Conservation (phyloP, 768 basidiomycete genomes). For the Kwoniella sp. region DNA sequence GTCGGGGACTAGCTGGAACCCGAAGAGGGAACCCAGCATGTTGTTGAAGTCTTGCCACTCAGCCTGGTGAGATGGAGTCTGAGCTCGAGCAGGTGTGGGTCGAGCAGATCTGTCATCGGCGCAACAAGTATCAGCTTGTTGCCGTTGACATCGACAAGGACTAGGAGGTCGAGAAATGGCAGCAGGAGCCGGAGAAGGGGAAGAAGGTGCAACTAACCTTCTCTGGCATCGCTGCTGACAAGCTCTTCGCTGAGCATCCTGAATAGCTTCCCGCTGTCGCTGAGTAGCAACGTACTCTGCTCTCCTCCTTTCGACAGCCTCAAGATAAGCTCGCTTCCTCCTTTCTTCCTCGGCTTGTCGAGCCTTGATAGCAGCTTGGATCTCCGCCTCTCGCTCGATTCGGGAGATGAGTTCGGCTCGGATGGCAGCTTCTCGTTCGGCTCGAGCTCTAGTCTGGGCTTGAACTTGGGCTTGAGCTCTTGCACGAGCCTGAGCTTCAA, state of each 20-base stretch:
- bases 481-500: slow-evolving; percentile 17
- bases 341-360: slow-evolving; percentile 20
- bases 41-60: slow-evolving; percentile 33
- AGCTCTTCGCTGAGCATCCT: slow-evolving; percentile 1
- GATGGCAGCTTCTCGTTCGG: slow-evolving; percentile 28
- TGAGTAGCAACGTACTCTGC: slow-evolving; percentile 8
- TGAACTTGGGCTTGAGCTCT: slow-evolving; percentile 22
- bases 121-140: slow-evolving; percentile 7
- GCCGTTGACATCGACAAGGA: slow-evolving; percentile 3
- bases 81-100: slow-evolving; percentile 11
- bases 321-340: slow-evolving; percentile 7
- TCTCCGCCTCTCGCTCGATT: slow-evolving; percentile 12
- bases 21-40: slow-evolving; percentile 36
- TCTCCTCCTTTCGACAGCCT: slow-evolving; percentile 12
- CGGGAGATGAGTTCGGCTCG: slow-evolving; percentile 15
- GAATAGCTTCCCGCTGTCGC: slow-evolving; percentile 7
- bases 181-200: neutral
- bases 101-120: slow-evolving; percentile 15
- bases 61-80: slow-evolving; percentile 4
- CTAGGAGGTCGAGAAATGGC: neutral
- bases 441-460: slow-evolving; percentile 16
- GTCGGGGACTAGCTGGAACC: slow-evolving; percentile 33
- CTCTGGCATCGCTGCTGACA: slow-evolving; percentile 20
- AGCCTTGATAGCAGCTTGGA: slow-evolving; percentile 12
- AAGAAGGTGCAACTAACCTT: slow-evolving; percentile 26